Base-by-base conservation (phyloP, 2,329 filamentous ascomycete species). In the Exophiala bonariae region DNA sequence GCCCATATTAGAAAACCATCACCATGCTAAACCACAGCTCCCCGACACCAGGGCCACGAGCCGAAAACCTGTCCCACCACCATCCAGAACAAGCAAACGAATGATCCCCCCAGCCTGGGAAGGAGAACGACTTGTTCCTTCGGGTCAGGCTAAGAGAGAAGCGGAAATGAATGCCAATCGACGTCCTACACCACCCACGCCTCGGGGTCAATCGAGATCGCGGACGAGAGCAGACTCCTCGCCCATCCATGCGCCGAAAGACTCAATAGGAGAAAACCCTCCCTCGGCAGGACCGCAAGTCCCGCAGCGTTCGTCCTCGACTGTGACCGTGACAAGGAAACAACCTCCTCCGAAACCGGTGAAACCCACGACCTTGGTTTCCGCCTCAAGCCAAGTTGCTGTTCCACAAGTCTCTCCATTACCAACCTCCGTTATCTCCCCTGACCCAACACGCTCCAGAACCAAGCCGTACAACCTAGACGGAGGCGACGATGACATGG, bases 281-380 rank as follows among this genome's bases (percentile, higher is more conserved):
- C 20, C 40, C 17, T 19, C 49, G 33, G 31, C 14, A 7, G 17
- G 36, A 63, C 61, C 54, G 14, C 55, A 52, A 19, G 66, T 66
- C 14, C 67, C 67, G 14, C 61, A 61, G 8, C 68, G 70, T 3
- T 57, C 63, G 14, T 61, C 65, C 3, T 70, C 73, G 14, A 49
- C 47, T 1, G 64, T 65, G 31, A 65, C 66, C 23, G 57, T 61
- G 19, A 57, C 62, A 17, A 57, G 44, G 39, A 77, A 76, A 52
- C 61, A 66, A 8, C 66, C 77, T n/a, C 81, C 79, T 4, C 78
- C 77, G 1, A 72, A 86, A 40, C 83, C 82, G 17, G 79, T 74
- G 62, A 87, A 87, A 58, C 83, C 83, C 1, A 72, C 77, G 5
- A 61, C 62, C 9, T 57, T 71, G 18, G 63, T 54, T 23, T 58